These are phyloP conservation scores for Gilbertella persicaria DNA, from an alignment of 371 early-diverging fungal species.

Conservation along the genomic window DNA sequence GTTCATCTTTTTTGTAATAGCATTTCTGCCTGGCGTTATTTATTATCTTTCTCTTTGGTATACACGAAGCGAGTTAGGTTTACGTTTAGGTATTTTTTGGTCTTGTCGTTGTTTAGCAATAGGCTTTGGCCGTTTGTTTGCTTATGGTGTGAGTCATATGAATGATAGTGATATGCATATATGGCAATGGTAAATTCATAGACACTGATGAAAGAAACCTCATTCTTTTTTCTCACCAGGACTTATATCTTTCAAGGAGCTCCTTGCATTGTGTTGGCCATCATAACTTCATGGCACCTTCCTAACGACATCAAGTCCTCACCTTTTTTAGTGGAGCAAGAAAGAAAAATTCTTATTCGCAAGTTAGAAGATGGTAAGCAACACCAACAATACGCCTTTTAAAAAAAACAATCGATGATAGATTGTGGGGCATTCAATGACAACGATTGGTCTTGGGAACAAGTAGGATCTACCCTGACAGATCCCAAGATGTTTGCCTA, in stretches of 20 bases:
- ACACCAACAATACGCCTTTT: background rate
- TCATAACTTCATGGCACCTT: conserved; percentile 29
- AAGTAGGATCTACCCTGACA: conserved; percentile 12
- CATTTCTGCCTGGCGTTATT: conserved; percentile 34
- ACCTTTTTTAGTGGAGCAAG: conserved; percentile 25
- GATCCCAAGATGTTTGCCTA: conserved; percentile 9
- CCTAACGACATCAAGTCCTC: conserved; percentile 30
- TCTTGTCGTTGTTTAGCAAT: conserved; percentile 41
- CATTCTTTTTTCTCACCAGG: conserved; percentile 18
- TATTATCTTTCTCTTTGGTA: conserved; percentile 41
- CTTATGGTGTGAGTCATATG: conserved; percentile 30
- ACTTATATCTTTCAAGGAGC: conserved; percentile 57
- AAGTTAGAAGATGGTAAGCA: conserved; percentile 23
- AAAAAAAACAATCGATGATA: conserved; percentile 10
- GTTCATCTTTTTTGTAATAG: background rate
- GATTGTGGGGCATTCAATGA: conserved; percentile 29
- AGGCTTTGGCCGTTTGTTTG: conserved; percentile 44
- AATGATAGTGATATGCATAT: conserved; percentile 23
- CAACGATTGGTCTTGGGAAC: conserved; percentile 22
- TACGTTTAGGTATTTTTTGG: conserved; percentile 40
- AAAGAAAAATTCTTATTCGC: conserved; percentile 25
- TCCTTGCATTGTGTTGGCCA: conserved; percentile 50
- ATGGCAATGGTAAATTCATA: conserved; percentile 34
- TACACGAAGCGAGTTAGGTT: conserved; percentile 32
- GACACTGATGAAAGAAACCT: too few species aligned